These are phyloP conservation scores for Ogataea pini DNA, from an alignment of 805 yeast species.

Conservation along the genomic window DNA sequence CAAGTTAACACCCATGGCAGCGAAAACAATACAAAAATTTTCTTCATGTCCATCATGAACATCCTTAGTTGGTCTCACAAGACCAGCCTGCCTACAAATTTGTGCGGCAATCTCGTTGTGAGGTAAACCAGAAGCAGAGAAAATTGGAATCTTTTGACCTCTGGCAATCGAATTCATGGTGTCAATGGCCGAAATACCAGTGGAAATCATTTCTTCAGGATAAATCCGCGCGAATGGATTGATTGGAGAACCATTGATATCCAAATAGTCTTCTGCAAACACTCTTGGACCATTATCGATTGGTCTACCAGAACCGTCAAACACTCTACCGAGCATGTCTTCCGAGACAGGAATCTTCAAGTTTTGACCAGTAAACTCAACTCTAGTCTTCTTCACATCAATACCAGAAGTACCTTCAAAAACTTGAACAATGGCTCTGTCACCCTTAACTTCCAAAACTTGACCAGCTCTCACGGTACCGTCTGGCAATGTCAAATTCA, in stretches of 20 bases:
- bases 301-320: conserved; percentile 98
- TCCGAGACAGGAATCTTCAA: conserved; percentile 93
- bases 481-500: conserved; percentile 93
- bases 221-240: conserved; percentile 98
- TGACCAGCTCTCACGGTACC: conserved; percentile 96
- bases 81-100: conserved; percentile 99
- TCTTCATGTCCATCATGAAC: conserved; percentile 99
- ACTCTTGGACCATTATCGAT: conserved; percentile 98
- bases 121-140: conserved; percentile 98
- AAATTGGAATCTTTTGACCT: conserved; percentile 99
- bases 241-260: conserved; percentile 98
- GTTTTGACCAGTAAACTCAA: conserved; percentile 95
- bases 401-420: conserved; percentile 99
- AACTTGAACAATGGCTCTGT: conserved; percentile 96
- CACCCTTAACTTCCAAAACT: conserved; percentile 96
- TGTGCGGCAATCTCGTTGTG: conserved; percentile 99
- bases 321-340: conserved; percentile 96
- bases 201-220: conserved; percentile 99
- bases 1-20: conserved; percentile 99
- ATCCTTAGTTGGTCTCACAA: conserved; percentile 98
- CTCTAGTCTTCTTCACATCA: conserved; percentile 96
- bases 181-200: conserved; percentile 98
- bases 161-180: conserved; percentile 99
- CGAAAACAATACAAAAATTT: conserved; percentile 97
- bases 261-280: conserved; percentile 97